Evolutionary conservation across 2,329 filamentous ascomycete species (phyloP).

Genomic region (Akanthomyces muscarius): DNA sequence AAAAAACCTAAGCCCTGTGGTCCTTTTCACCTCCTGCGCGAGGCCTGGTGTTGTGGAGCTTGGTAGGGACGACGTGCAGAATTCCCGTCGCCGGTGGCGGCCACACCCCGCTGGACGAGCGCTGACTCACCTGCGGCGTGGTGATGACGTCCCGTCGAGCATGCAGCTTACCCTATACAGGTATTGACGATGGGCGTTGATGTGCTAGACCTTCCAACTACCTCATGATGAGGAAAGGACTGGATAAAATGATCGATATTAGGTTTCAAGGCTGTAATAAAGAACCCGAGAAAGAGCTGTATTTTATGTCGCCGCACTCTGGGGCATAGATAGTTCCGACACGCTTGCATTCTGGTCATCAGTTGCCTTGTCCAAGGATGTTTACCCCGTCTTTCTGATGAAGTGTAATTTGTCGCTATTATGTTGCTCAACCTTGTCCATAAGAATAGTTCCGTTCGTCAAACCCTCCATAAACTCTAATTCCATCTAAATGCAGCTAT

Average conservation of each 20-base stretch:
- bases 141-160: not conserved
- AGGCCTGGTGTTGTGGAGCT: conserved; percentile 17
- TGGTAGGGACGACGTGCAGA: conserved; percentile 12
- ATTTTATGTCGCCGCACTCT: no score
- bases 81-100: conserved; percentile 2
- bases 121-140: conserved; percentile 6
- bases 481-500: not conserved
- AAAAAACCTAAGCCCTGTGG: conserved; percentile 17
- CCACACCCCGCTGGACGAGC: conserved; percentile 2
- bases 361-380: no score
- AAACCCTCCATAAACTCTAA: not conserved
- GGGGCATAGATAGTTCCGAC: no score
- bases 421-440: not conserved
- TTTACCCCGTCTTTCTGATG: no score
- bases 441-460: not conserved
- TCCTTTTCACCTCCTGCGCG: conserved; percentile 15
- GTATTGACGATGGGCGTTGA: no score
- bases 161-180: not conserved
- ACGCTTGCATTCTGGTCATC: no score
- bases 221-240: no score
- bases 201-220: no score
- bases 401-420: no score
- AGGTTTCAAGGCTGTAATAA: no score
- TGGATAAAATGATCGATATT: no score
- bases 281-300: no score